These are phyloP conservation scores for Aquilaria malaccensis DNA, from an alignment of 345 rosid species.

Conservation along the genomic window DNA sequence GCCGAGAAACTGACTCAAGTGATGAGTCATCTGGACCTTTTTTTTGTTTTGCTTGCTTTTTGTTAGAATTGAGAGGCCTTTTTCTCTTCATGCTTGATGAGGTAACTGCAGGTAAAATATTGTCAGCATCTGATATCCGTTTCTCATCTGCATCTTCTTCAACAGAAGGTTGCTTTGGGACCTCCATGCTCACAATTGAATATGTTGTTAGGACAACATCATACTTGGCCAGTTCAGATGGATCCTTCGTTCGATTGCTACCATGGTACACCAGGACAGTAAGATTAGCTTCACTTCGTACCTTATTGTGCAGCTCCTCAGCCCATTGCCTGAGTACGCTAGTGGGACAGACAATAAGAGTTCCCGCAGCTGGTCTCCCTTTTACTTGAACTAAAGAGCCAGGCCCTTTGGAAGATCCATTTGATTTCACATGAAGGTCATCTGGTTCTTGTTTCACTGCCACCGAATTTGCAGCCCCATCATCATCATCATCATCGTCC, in stretches of 20 bases:
- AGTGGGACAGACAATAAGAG: conserved; percentile 95
- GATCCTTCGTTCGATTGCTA: conserved; percentile 83
- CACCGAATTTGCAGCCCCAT: conserved; percentile 19
- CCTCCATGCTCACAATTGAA: conserved; percentile 96
- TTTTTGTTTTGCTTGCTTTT: conserved; percentile 46
- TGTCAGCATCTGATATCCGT: conserved; percentile 32
- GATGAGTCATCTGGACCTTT: conserved; percentile 34
- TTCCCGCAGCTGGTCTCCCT: conserved; percentile 93
- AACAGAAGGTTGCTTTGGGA: conserved; percentile 77
- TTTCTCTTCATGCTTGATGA: conserved; percentile 54
- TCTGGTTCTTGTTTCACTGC: conserved; percentile 23
- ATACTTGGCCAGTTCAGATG: conserved; percentile 65
- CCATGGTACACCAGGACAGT: conserved; percentile 91
- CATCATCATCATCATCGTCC: conserved; percentile 61
- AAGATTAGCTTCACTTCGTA: conserved; percentile 54
- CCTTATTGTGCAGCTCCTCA: conserved; percentile 79
- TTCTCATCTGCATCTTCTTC: conserved; percentile 59
- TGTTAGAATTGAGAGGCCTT: conserved; percentile 40
- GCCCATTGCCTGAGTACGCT: conserved; percentile 97
- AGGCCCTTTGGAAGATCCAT: conserved; percentile 15
- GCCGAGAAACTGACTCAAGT: conserved; percentile 54
- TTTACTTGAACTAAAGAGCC: conserved; percentile 26
- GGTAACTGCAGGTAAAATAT: conserved; percentile 23
- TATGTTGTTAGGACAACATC: conserved; percentile 96
- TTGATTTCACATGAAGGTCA: conserved; percentile 16